Evolutionary conservation across 192 early-diverging fungal species (phyloP), one percentile per base, ranked within the genome.

Genomic region (Phycomyces blakesleeanus): DNA sequence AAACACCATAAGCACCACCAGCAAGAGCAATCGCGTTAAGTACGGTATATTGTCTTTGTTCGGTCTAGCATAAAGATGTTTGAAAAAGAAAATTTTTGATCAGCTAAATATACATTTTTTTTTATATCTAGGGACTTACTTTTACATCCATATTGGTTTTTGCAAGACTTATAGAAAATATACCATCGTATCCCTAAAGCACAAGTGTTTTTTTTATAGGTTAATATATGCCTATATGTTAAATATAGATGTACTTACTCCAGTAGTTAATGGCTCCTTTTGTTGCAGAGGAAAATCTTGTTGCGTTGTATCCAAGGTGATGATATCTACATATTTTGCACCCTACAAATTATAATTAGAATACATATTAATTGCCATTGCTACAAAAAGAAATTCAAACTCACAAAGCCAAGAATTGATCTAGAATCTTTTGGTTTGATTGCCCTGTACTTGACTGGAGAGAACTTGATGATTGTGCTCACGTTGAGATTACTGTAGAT

Each of bases 41-140:
- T 11, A 65, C 25, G 10, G 63, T 65, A 37, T 65, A 42, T 50
- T 58, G 63, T n/a, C 63, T 25, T 49, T 50, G 44, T 24, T 65
- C 63, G 25, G 14, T 55, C 47, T 65, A 39, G 41, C n/a, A n/a
- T n/a, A n/a, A n/a, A n/a, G n/a, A n/a, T n/a, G n/a, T n/a, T n/a
- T n/a, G n/a, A n/a, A n/a, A n/a, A n/a, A n/a, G n/a, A n/a, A n/a
- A n/a, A n/a, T n/a, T n/a, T n/a, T n/a, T n/a, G n/a, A n/a, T n/a
- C n/a, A n/a, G n/a, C n/a, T n/a, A n/a, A n/a, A n/a, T n/a, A n/a
- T n/a, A n/a, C 20, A 49, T 24, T 10, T 18, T 27, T 60, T 25
- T 11, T 0, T 34, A n/a, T n/a, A n/a, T n/a, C n/a, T n/a, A n/a
- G n/a, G 29, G 7, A 7, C 11, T 39, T 61, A 61, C 59, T 49